Evolutionary conservation across 2,329 filamentous ascomycete species (phyloP).

Genomic region (Dryadomyces quercivorus): DNA sequence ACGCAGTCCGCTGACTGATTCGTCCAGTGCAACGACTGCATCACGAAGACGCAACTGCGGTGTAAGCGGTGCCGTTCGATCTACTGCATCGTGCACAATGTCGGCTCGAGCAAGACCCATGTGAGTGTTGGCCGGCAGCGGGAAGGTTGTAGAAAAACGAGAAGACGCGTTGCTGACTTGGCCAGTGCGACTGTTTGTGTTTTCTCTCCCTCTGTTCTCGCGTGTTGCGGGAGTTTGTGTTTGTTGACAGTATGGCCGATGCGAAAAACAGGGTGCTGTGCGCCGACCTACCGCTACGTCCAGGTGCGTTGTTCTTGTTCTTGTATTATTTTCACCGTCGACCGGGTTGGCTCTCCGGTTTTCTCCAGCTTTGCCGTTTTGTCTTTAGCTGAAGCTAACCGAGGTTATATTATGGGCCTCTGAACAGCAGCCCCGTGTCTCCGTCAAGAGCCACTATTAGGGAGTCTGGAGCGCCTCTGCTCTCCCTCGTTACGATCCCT

Average conservation of each 20-base stretch:
- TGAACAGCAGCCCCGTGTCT: constrained; percentile 1
- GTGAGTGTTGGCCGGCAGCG: constrained; percentile 24
- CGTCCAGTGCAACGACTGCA: constrained; percentile 61
- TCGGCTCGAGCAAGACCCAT: constrained; percentile 57
- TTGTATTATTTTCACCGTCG: background rate
- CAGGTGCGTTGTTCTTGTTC: constrained; percentile 2
- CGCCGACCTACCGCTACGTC: constrained; percentile 5
- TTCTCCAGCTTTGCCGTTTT: constrained; percentile 3
- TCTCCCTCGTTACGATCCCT: background rate
- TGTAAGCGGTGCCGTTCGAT: constrained; percentile 65
- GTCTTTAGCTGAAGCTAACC: constrained; percentile 1
- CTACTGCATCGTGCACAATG: constrained; percentile 76
- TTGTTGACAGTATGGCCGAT: too few relatives aligned
- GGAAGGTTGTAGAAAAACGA: background rate
- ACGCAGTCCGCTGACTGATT: background rate
- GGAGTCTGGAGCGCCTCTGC: background rate
- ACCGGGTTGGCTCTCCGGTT: constrained; percentile 1
- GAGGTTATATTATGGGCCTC: constrained; percentile 5
- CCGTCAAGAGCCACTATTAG: constrained; percentile 8
- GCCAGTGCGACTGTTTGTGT: constrained; percentile 11
- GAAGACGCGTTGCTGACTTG: background rate
- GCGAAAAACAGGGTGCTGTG: constrained; percentile 8
- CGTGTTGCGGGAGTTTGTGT: background rate
- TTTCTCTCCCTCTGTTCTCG: background rate
- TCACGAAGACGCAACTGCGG: constrained; percentile 53